These are phyloP conservation scores for Xeromyces bisporus DNA, from an alignment of 495 filamentous ascomycete genomes.

Conservation along the genomic window DNA sequence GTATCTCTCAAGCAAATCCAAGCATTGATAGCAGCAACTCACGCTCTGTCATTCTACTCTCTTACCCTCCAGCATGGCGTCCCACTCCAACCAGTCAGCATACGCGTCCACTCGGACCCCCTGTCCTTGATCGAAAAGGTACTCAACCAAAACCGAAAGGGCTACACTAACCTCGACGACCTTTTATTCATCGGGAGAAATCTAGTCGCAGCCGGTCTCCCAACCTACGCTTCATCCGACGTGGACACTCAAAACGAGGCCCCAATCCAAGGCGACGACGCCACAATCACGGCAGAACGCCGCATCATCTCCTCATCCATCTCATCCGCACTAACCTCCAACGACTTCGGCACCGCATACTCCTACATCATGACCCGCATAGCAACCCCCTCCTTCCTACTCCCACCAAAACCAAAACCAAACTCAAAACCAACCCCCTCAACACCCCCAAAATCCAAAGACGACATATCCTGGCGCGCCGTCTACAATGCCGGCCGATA, in stretches of 20 bases:
- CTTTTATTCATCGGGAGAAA: constrained; percentile 62
- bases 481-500: constrained; percentile 78
- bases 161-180: constrained; percentile 76
- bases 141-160: constrained; percentile 69
- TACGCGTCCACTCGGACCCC: constrained; percentile 75
- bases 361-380: constrained; percentile 70
- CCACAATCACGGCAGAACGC: constrained; percentile 31
- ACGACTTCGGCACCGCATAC: constrained; percentile 95
- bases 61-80: constrained; percentile 81
- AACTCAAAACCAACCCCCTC: constrained; percentile 18
- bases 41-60: constrained; percentile 73
- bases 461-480: constrained; percentile 84
- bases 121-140: constrained; percentile 69
- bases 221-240: constrained; percentile 9
- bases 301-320: constrained; percentile 80
- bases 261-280: constrained; percentile 7
- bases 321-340: constrained; percentile 63
- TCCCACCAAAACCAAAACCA: too few relatives aligned
- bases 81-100: constrained; percentile 78
- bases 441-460: constrained; percentile 22
- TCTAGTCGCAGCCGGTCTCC: constrained; percentile 55
- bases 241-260: constrained; percentile 7
- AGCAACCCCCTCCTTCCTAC: constrained; percentile 19
- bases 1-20: constrained; percentile 37
- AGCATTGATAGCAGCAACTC: constrained; percentile 68